phyloP scores from a whole-genome alignment of 805 yeast species.

The Osmozyma mogii region DNA sequence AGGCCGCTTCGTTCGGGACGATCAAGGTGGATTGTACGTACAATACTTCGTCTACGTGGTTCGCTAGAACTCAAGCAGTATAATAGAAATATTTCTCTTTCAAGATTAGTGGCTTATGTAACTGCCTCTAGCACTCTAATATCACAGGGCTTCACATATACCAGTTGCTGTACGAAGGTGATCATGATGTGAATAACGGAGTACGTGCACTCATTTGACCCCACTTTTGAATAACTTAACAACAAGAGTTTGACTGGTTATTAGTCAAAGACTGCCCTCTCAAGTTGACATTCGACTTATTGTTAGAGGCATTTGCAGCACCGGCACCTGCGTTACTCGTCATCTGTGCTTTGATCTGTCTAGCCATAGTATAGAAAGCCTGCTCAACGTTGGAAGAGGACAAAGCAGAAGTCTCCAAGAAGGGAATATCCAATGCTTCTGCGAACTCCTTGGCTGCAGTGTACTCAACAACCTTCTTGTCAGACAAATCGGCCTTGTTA shows the following conservation, averaged over 20 bases:
- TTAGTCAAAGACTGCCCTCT: constrained; percentile 54
- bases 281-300: constrained; percentile 62
- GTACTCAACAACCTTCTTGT: constrained; percentile 91
- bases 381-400: constrained; percentile 96
- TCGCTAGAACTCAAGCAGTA: too few relatives aligned
- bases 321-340: constrained; percentile 48
- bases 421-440: constrained; percentile 88
- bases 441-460: constrained; percentile 97
- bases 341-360: constrained; percentile 95
- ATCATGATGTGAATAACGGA: too few relatives aligned
- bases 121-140: too few relatives aligned
- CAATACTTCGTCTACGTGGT: constrained; percentile 46
- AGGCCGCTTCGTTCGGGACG: constrained; percentile 50
- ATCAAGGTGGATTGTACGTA: constrained; percentile 37
- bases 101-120: too few relatives aligned
- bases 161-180: too few relatives aligned
- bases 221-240: constrained; percentile 19
- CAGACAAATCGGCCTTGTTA: constrained; percentile 89
- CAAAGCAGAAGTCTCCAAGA: constrained; percentile 93
- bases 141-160: too few relatives aligned
- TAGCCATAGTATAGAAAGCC: constrained; percentile 97
- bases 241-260: constrained; percentile 32
- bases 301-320: constrained; percentile 22
- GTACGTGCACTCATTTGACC: too few relatives aligned
- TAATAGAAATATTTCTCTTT: too few relatives aligned